These are phyloP conservation scores for Coemansia sp. DNA, from an alignment of 192 early-diverging fungal species.

Conservation along the genomic window DNA sequence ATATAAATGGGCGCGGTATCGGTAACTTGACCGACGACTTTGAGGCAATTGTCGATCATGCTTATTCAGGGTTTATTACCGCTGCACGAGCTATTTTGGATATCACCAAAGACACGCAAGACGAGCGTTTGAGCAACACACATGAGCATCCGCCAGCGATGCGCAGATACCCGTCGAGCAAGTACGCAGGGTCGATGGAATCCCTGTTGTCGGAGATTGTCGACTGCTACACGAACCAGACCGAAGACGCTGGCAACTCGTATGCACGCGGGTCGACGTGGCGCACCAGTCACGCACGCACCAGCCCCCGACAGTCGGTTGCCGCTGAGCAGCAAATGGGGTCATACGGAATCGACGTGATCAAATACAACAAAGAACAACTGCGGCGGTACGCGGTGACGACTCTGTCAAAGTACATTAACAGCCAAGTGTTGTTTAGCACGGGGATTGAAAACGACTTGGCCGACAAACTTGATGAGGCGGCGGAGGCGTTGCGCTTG, in stretches of 20 bases:
- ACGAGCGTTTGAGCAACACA: neutral
- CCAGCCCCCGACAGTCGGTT: slow-evolving; percentile 5
- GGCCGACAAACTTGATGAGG: slow-evolving; percentile 33
- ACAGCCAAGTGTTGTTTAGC: slow-evolving; percentile 48
- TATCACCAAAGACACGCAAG: slow-evolving; percentile 8
- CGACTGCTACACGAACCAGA: slow-evolving; percentile 18
- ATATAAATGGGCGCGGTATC: slow-evolving; percentile 18
- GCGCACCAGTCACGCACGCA: neutral
- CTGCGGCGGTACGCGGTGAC: slow-evolving; percentile 38
- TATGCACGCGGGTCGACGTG: neutral
- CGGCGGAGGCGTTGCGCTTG: slow-evolving; percentile 12
- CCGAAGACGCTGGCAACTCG: slow-evolving; percentile 3
- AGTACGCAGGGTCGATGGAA: slow-evolving; percentile 17
- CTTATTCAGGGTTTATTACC: slow-evolving; percentile 28
- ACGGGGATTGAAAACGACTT: slow-evolving; percentile 53
- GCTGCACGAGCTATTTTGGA: slow-evolving; percentile 28
- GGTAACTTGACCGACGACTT: slow-evolving; percentile 23
- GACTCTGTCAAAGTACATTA: slow-evolving; percentile 40
- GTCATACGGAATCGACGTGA: slow-evolving; percentile 20
- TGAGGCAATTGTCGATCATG: slow-evolving; percentile 22
- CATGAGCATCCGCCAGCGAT: neutral
- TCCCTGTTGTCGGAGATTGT: slow-evolving; percentile 33
- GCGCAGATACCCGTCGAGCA: slow-evolving; percentile 4
- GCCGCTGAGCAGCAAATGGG: slow-evolving; percentile 13
- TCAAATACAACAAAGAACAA: slow-evolving; percentile 54